Conservation (phyloP, 2,329 filamentous ascomycete genomes). For the Apiospora hydei region DNA sequence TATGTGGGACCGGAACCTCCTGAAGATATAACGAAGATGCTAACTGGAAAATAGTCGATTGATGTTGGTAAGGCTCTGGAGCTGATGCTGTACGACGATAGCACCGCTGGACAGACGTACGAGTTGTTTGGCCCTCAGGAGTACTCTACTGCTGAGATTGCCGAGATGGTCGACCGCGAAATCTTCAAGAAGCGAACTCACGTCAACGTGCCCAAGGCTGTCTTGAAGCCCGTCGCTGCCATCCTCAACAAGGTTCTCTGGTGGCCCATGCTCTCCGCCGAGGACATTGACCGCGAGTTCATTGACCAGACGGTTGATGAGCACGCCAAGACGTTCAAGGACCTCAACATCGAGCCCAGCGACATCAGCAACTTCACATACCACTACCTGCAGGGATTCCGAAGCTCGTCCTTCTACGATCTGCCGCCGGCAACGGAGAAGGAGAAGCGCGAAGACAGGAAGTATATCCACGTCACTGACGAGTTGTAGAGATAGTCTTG, state of each 20-base stretch:
- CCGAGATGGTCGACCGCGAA: slow-evolving; percentile 87
- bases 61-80: slow-evolving; percentile 92
- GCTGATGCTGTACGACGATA: slow-evolving; percentile 89
- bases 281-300: slow-evolving; percentile 91
- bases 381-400: slow-evolving; percentile 93
- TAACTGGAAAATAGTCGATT: slow-evolving; percentile 65
- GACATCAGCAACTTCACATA: slow-evolving; percentile 89
- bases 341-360: slow-evolving; percentile 87
- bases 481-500: slow-evolving; percentile 67
- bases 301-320: slow-evolving; percentile 92
- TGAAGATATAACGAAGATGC: background rate
- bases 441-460: slow-evolving; percentile 93
- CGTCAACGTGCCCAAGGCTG: slow-evolving; percentile 84
- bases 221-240: slow-evolving; percentile 78
- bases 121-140: slow-evolving; percentile 94
- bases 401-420: slow-evolving; percentile 88
- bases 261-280: slow-evolving; percentile 82
- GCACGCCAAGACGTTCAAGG: slow-evolving; percentile 92
- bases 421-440: slow-evolving; percentile 92
- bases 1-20: slow-evolving; percentile 49
- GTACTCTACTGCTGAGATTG: slow-evolving; percentile 89
- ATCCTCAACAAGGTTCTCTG: slow-evolving; percentile 84
- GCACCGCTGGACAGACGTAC: slow-evolving; percentile 86
- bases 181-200: slow-evolving; percentile 90
- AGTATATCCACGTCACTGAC: slow-evolving; percentile 94